These are phyloP conservation scores for Erysimum cheiranthoides DNA, from an alignment of 345 rosid genomes.

Conservation along the genomic window DNA sequence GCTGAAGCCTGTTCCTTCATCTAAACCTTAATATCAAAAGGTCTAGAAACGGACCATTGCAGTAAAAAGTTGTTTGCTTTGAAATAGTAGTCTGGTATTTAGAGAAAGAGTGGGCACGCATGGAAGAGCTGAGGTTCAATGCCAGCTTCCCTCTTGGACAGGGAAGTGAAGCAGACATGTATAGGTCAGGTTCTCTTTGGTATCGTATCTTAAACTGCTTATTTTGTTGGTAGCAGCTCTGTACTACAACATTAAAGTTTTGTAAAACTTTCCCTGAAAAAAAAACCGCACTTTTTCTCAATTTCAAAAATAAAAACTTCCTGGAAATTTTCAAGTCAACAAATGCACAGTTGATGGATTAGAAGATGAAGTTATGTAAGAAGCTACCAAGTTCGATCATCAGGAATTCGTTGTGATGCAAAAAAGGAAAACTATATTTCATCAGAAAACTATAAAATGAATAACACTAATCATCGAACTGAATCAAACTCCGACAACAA, in stretches of 20 bases:
- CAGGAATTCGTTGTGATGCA: background rate
- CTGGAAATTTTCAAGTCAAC: background rate
- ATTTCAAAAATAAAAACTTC: background rate
- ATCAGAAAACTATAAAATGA: background rate
- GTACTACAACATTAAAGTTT: constrained; percentile 76
- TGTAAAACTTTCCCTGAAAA: constrained; percentile 72
- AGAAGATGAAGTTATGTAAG: background rate
- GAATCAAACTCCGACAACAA: constrained; percentile 16
- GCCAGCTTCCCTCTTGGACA: constrained; percentile 77
- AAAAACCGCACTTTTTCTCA: constrained; percentile 52
- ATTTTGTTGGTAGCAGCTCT: constrained; percentile 61
- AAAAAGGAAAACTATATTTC: background rate
- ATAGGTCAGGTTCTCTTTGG: constrained; percentile 65
- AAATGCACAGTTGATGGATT: background rate
- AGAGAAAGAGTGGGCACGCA: constrained; percentile 59
- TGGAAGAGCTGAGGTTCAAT: constrained; percentile 75
- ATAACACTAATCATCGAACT: constrained; percentile 16
- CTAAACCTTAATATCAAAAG: constrained; percentile 62
- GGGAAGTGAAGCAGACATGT: constrained; percentile 64
- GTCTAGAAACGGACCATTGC: constrained; percentile 97
- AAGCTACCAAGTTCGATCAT: background rate
- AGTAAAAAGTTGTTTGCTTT: constrained; percentile 63
- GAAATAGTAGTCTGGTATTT: constrained; percentile 66
- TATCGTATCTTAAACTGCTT: constrained; percentile 67
- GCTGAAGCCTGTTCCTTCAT: constrained; percentile 35